Base-by-base conservation (phyloP, 495 filamentous ascomycete species). In the Lindgomyces ingoldianus region DNA sequence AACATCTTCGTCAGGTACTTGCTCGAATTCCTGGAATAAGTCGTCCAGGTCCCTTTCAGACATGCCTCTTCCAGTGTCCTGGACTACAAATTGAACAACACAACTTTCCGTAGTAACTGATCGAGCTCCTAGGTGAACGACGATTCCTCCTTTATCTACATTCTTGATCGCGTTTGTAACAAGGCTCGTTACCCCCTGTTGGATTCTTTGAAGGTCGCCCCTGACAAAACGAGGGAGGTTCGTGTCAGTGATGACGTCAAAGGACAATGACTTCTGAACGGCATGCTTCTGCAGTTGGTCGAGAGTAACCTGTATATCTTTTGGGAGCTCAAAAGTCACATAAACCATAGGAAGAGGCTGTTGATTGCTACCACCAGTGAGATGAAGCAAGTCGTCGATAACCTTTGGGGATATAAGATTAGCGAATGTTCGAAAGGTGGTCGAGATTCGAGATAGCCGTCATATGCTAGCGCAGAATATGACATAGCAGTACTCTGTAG, bases 51-150 rank as follows among this genome's bases (percentile, higher is more conserved):
- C 47, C n/a, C 11, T 2, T 24, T 66, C 48, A 25, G 63, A 54
- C 63, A 60, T 66, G 19, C 56, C 57, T 1, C 3, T 48, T 54
- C 63, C 36, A 30, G 29, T 60, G 29, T 60, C 63, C 14, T 55
- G 27, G 26, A 60, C 51, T 11, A 49, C 39, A 2, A 56, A 51
- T 16, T 49, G 24, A 19, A 66, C 16, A 11, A 66, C 30, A 25
- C 57, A 66, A 12, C 39, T 18, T 10, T 49, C 24, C 0, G 33
- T 24, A 11, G 26, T 36, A 18, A 19, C 22, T 3, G 36, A 1
- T 25, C 18, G 27, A 4, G 27, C 25, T 10, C 58, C 30, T 11
- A 56, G 25, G 25, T 50, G 48, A n/a, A 66, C 27, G 19, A 26
- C 57, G 25, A 65, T 47, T 3, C 42, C 46, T 8, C 62, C 62